Evolutionary conservation across 495 filamentous ascomycete genomes (phyloP), one percentile per base, ranked within the genome.

Genomic region (Podospora bellae-mahoneyi): DNA sequence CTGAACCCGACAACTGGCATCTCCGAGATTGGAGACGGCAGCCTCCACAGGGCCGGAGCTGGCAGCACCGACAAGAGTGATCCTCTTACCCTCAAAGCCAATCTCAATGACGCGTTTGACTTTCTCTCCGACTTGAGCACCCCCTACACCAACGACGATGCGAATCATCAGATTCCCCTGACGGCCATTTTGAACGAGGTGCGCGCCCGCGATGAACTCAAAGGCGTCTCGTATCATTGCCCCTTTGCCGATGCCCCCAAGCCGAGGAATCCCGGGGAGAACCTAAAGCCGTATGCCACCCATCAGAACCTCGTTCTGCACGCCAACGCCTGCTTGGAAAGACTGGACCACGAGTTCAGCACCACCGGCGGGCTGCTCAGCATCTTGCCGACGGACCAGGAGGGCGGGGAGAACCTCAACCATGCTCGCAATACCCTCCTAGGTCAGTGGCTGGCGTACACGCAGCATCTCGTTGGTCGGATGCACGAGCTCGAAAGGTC

Each of bases 291-390:
- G 4, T 85, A 81, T 68, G 77, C 78, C 5, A 81, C 71, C 26
- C 83, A 84, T 64, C 71, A 84, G 68, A 75, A 76, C 19, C 77
- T 87, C 54, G 74, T 85, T 54, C 75, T 76, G 73, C 84, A 87
- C 72, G 84, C 84, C 68, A 85, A 86, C 68, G 78, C 77, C 60
- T 79, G 83, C 64, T 78, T 87, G 3, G 83, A 85, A 72, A 75
- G 82, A 5, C 77, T 87, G 44, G 84, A 87, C 66, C 84, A 87
- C 69, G 84, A 86, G 71, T 82, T 80, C 68, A 77, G 76, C 58
- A 76, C 78, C 60, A 79, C 80, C 66, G 84, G 84, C 62, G 84
- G 84, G 15, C 70, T 86, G 16, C 75, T 85, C 5, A 76, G 77
- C 20, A 75, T 85, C 5, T 73, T 87, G 5, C 84, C 84, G 3